Conservation (phyloP, 345 rosid genomes). For the Populus tremula region DNA sequence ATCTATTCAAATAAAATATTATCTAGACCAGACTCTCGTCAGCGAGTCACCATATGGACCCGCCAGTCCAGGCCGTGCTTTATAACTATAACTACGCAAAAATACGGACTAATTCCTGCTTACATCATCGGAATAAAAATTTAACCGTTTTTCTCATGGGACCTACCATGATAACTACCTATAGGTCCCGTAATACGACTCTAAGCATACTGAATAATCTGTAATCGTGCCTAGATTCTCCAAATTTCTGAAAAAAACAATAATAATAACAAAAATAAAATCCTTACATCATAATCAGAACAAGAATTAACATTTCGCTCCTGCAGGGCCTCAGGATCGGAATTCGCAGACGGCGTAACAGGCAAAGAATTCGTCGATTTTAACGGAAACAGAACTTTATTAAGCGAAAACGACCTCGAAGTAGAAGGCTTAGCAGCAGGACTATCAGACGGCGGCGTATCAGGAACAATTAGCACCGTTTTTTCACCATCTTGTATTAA, state of each 20-base stretch:
- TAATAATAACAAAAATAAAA: neutral
- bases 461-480: slow-evolving; percentile 38
- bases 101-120: no score
- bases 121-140: no score
- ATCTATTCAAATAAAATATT: no score
- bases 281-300: slow-evolving; percentile 27
- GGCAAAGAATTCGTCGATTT: slow-evolving; percentile 45
- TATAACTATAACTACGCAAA: no score
- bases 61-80: no score
- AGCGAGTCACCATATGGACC: no score
- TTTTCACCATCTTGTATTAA: slow-evolving; percentile 37
- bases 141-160: no score
- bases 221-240: neutral
- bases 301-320: slow-evolving; percentile 17
- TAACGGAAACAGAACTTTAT: slow-evolving; percentile 35
- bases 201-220: neutral
- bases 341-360: slow-evolving; percentile 39
- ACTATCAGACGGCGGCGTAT: slow-evolving; percentile 34
- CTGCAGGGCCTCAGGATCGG: slow-evolving; percentile 23
- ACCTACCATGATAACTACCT: no score
- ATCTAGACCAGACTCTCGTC: no score
- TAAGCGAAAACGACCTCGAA: slow-evolving; percentile 47
- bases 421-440: slow-evolving; percentile 36
- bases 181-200: no score
- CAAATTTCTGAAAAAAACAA: neutral